Evolutionary conservation across 371 early-diverging fungal species (phyloP).

Genomic region (Rozella allomycis): DNA sequence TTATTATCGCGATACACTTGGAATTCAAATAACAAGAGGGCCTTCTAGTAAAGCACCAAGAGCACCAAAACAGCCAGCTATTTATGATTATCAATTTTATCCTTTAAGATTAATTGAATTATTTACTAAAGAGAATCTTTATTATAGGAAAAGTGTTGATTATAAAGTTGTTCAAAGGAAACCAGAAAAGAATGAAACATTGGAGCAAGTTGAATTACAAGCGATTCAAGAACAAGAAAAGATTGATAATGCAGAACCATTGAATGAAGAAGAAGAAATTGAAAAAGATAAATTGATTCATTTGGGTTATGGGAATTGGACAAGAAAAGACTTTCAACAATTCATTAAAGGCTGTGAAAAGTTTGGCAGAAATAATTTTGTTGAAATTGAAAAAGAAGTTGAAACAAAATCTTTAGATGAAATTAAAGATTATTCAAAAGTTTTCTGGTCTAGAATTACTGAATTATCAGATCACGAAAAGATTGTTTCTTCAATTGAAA

Average conservation of each 20-base stretch:
- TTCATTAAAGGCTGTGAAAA: slow-evolving; percentile 77
- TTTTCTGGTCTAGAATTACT: slow-evolving; percentile 40
- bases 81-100: slow-evolving; percentile 79
- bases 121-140: slow-evolving; percentile 43
- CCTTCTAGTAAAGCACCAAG: slow-evolving; percentile 8
- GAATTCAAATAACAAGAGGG: slow-evolving; percentile 11
- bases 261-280: slow-evolving; percentile 65
- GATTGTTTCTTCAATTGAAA: slow-evolving; percentile 59
- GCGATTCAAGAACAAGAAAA: slow-evolving; percentile 41
- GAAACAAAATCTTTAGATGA: slow-evolving; percentile 75
- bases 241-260: slow-evolving; percentile 61
- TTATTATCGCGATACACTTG: slow-evolving; percentile 60
- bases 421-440: slow-evolving; percentile 52
- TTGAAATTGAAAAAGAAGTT: slow-evolving; percentile 49
- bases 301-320: slow-evolving; percentile 82
- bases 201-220: slow-evolving; percentile 5
- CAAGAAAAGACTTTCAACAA: slow-evolving; percentile 66
- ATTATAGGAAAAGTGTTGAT: slow-evolving; percentile 28
- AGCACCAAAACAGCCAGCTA: slow-evolving; percentile 3
- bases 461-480: slow-evolving; percentile 44
- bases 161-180: slow-evolving; percentile 29
- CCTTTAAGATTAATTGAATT: slow-evolving; percentile 53
- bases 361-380: slow-evolving; percentile 41
- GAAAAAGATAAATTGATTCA: slow-evolving; percentile 38
- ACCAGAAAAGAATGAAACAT: slow-evolving; percentile 15